Percentiles rank a stretch among this genome's conserved stretches.
phyloP scores from a whole-genome alignment of 495 filamentous ascomycete genomes.

The Aspergillus coremiiformis region DNA sequence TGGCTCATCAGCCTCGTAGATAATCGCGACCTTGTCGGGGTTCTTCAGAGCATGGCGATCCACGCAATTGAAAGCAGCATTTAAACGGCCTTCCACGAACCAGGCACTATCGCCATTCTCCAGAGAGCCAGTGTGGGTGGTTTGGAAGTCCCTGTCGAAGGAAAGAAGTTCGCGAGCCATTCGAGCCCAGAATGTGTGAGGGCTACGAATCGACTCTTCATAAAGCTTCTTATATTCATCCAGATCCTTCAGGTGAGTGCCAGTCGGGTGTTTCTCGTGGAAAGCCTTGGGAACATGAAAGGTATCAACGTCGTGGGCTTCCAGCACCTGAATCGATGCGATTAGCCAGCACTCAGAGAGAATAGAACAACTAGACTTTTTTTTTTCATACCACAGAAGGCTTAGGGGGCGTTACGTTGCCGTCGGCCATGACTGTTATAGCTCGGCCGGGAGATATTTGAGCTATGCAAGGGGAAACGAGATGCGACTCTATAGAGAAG shows the following conservation, averaged over 20 bases:
- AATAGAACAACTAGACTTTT: neutral
- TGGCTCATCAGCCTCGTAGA: slow-evolving; percentile 96
- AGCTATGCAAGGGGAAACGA: neutral
- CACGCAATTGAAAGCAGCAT: slow-evolving; percentile 95
- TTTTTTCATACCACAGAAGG: slow-evolving; percentile 55
- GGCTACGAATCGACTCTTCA: slow-evolving; percentile 90
- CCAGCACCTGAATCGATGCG: slow-evolving; percentile 37
- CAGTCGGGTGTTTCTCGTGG: slow-evolving; percentile 61
- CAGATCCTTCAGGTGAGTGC: slow-evolving; percentile 59
- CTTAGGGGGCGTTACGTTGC: slow-evolving; percentile 43
- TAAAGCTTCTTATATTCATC: slow-evolving; percentile 90
- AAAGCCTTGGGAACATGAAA: slow-evolving; percentile 60
- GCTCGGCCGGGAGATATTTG: neutral
- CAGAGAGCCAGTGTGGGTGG: slow-evolving; percentile 73
- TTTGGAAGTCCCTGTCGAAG: slow-evolving; percentile 89
- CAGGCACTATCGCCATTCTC: slow-evolving; percentile 79
- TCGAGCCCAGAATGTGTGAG: slow-evolving; percentile 83
- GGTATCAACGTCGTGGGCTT: slow-evolving; percentile 81
- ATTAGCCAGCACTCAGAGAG: slow-evolving; percentile 3
- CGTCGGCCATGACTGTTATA: slow-evolving; percentile 58
- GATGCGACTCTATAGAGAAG: neutral
- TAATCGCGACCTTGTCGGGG: slow-evolving; percentile 88
- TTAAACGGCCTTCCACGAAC: slow-evolving; percentile 91
- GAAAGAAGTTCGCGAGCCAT: slow-evolving; percentile 82
- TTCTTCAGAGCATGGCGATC: slow-evolving; percentile 92